These are phyloP conservation scores for Xylariaceae sp. DNA, from an alignment of 2,329 filamentous ascomycete genomes.

Conservation along the genomic window DNA sequence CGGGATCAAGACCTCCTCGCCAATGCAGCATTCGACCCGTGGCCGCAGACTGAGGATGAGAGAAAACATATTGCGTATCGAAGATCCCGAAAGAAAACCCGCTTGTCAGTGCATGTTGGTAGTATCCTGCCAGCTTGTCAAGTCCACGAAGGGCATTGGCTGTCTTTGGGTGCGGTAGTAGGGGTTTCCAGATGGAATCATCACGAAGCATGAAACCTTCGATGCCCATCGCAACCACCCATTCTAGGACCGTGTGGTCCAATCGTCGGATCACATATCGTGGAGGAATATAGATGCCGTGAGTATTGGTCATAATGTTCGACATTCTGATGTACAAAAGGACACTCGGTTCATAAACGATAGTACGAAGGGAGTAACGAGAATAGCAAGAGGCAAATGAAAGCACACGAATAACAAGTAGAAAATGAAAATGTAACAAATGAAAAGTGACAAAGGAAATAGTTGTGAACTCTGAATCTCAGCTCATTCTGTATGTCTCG, in stretches of 20 bases:
- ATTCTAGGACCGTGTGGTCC: slow-evolving; percentile 5
- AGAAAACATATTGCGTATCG: slow-evolving; percentile 20
- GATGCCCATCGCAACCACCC: slow-evolving; percentile 9
- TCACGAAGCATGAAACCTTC: slow-evolving; percentile 14
- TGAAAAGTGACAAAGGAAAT: too few relatives aligned
- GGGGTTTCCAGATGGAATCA: slow-evolving; percentile 7
- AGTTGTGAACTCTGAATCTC: too few relatives aligned
- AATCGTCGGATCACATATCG: slow-evolving; percentile 10
- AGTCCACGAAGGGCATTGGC: slow-evolving; percentile 7
- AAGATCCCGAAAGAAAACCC: slow-evolving; percentile 17
- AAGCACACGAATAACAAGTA: too few relatives aligned
- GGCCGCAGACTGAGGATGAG: slow-evolving; percentile 23
- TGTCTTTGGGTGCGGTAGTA: slow-evolving; percentile 7
- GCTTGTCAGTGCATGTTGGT: slow-evolving; percentile 19
- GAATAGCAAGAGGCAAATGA: too few relatives aligned
- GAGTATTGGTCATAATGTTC: slow-evolving; percentile 8
- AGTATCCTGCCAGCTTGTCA: slow-evolving; percentile 5
- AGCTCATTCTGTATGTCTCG: too few relatives aligned
- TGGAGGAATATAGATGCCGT: slow-evolving; percentile 5
- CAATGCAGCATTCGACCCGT: slow-evolving; percentile 29
- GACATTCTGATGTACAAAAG: neutral
- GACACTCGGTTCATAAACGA: neutral
- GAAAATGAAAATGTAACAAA: too few relatives aligned
- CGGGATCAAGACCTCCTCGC: slow-evolving; percentile 15
- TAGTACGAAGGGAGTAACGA: neutral